Evolutionary conservation across 2,329 filamentous ascomycete genomes (phyloP).

Genomic region (Alternaria sp.): DNA sequence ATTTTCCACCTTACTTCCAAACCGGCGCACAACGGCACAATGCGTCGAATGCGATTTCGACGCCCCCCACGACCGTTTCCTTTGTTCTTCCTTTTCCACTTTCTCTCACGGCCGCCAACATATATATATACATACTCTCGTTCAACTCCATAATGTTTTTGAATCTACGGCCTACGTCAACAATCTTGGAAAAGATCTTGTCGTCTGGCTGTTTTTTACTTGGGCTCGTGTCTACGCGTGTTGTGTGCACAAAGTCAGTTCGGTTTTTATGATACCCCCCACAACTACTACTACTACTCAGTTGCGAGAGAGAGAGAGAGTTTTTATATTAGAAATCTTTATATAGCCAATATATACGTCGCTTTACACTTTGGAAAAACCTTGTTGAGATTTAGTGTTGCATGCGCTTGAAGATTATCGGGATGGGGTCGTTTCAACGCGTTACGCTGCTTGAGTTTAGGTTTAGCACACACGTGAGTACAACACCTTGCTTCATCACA

Average conservation of each 20-base stretch:
- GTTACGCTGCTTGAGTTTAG: neutral
- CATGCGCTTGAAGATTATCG: neutral
- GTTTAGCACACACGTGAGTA: neutral
- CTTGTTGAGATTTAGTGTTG: neutral
- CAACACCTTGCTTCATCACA: neutral
- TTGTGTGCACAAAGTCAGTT: conserved; percentile 2
- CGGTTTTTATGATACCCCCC: conserved; percentile 1
- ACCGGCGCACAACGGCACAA: conserved; percentile 34
- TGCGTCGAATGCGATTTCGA: conserved; percentile 43
- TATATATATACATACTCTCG: neutral
- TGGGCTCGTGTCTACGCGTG: neutral
- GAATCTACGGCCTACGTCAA: conserved; percentile 11
- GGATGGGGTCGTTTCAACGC: neutral
- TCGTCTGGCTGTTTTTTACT: neutral
- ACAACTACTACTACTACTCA: neutral
- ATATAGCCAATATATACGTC: neutral
- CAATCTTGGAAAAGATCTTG: neutral
- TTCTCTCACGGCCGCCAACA: conserved; percentile 21
- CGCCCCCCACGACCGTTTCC: conserved; percentile 38
- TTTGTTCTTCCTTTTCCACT: conserved; percentile 32
- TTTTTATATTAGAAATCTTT: neutral
- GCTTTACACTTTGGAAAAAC: neutral
- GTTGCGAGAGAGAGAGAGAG: neutral
- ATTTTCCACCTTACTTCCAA: neutral
- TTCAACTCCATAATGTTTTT: conserved; percentile 20